Conservation (phyloP, 495 filamentous ascomycete genomes). For the Amphirosellinia nigrospora region DNA sequence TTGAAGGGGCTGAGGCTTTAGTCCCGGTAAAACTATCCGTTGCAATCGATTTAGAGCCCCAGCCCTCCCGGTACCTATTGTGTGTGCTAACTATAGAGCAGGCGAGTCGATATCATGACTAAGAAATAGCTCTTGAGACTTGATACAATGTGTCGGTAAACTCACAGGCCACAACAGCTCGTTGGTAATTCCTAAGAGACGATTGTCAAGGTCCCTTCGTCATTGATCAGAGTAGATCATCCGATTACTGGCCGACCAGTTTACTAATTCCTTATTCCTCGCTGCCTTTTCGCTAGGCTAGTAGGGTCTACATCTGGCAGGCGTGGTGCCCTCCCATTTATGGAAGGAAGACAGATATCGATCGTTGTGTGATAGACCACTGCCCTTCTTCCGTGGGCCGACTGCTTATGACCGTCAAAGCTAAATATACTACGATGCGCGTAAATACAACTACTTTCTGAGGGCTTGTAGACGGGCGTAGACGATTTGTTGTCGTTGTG, state of each 20-base stretch:
- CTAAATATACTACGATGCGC: neutral
- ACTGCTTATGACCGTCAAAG: neutral
- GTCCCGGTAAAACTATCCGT: neutral
- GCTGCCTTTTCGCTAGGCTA: slow-evolving; percentile 91
- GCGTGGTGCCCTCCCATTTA: slow-evolving; percentile 73
- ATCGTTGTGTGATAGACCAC: neutral
- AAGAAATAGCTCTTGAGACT: neutral
- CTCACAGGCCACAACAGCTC: slow-evolving; percentile 77
- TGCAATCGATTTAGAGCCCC: neutral
- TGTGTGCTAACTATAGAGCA: too few relatives aligned
- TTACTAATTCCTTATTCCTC: slow-evolving; percentile 89
- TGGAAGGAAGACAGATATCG: neutral
- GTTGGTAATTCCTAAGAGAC: slow-evolving; percentile 92
- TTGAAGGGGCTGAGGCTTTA: neutral
- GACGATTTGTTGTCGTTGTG: neutral
- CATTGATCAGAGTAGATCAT: slow-evolving; percentile 84
- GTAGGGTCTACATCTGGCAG: slow-evolving; percentile 94
- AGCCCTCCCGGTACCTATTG: neutral
- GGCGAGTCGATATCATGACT: neutral
- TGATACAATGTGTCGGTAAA: slow-evolving; percentile 67
- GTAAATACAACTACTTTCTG: neutral
- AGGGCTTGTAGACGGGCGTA: neutral
- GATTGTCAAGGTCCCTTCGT: slow-evolving; percentile 84
- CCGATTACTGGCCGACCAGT: slow-evolving; percentile 70
- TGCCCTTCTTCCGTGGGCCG: neutral